Percentiles rank a stretch among this genome's conserved stretches.
phyloP scores from a whole-genome alignment of 352 stramenopile species.

The Globisporangium iwayamae region DNA sequence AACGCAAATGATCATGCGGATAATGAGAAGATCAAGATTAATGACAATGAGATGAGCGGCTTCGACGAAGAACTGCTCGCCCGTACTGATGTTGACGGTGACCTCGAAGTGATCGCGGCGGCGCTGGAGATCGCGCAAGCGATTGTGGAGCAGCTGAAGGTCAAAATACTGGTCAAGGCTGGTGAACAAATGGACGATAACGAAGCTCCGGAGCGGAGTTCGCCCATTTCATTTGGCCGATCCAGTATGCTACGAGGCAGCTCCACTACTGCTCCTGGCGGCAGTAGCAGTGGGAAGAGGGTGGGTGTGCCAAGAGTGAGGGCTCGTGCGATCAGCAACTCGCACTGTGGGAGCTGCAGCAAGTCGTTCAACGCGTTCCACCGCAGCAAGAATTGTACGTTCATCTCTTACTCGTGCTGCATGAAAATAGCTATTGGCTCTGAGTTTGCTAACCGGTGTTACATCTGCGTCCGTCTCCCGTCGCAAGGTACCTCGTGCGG shows the following conservation, averaged over 20 bases:
- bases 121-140: constrained; percentile 55
- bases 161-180: constrained; percentile 49
- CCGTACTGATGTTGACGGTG: constrained; percentile 21
- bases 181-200: constrained; percentile 40
- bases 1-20: constrained; percentile 12
- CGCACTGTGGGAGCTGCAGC: constrained; percentile 45
- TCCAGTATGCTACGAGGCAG: not conserved
- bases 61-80: constrained; percentile 10
- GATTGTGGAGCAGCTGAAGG: constrained; percentile 50
- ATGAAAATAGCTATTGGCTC: not conserved
- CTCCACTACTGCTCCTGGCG: not conserved
- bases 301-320: constrained; percentile 38
- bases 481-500: constrained; percentile 34
- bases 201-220: constrained; percentile 15
- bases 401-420: not conserved
- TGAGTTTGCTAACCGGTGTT: constrained; percentile 7
- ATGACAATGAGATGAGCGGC: constrained; percentile 16
- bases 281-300: constrained; percentile 9
- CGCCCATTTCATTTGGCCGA: constrained; percentile 10
- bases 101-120: constrained; percentile 40
- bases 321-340: constrained; percentile 28
- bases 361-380: constrained; percentile 75
- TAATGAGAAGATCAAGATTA: not conserved
- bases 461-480: not conserved
- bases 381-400: constrained; percentile 51